phyloP scores from a whole-genome alignment of 176 grass and related monocot genomes.

The Oryza punctata region DNA sequence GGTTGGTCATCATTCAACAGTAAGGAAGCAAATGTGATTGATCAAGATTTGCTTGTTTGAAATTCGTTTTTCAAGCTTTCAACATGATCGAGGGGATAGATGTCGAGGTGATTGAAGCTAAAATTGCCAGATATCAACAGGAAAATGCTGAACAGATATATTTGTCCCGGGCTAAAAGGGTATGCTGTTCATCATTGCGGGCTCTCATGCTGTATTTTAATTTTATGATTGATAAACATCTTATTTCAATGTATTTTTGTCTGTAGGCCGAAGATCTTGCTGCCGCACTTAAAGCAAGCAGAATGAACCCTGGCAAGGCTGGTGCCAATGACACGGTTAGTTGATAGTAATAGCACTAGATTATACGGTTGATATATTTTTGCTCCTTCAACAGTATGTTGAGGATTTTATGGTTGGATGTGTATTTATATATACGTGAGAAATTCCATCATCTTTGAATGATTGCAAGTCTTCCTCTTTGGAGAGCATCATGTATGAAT shows the following conservation, averaged over 20 bases:
- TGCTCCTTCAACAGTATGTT: not conserved
- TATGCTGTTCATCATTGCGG: constrained; percentile 32
- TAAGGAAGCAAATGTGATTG: constrained; percentile 3
- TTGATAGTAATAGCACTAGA: constrained; percentile 21
- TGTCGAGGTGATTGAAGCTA: constrained; percentile 70
- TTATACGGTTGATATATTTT: constrained; percentile 12
- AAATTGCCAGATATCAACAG: constrained; percentile 74
- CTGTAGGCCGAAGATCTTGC: constrained; percentile 92
- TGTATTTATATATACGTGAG: constrained; percentile 9
- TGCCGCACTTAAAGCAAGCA: constrained; percentile 69
- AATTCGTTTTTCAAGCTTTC: constrained; percentile 52
- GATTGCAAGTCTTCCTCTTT: not conserved
- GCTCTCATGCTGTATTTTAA: not conserved
- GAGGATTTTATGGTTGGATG: constrained; percentile 15
- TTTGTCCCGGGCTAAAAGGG: constrained; percentile 74
- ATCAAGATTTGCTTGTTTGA: not conserved
- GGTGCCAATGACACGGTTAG: constrained; percentile 62
- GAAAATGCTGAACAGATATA: constrained; percentile 87
- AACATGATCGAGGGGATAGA: constrained; percentile 80
- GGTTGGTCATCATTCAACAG: not conserved
- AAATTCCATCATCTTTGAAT: not conserved
- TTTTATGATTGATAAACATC: not conserved
- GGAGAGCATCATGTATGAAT: not conserved
- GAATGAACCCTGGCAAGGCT: constrained; percentile 54
- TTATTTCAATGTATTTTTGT: constrained; percentile 20